Conservation (phyloP, 75 land plant species). For the Pinus tabuliformis region DNA sequence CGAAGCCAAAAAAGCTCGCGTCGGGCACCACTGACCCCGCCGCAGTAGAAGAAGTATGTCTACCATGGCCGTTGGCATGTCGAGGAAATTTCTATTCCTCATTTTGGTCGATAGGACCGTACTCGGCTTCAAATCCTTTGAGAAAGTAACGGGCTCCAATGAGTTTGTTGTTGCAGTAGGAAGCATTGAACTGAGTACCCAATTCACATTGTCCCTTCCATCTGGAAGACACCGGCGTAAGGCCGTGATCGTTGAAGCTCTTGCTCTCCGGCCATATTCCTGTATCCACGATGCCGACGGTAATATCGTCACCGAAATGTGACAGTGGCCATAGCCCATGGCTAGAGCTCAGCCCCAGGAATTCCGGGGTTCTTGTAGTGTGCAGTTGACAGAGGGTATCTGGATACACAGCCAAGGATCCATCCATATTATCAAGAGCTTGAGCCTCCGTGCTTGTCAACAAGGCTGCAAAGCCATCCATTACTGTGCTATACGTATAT, state of each 20-base stretch:
- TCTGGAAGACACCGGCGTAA: conserved; percentile 27
- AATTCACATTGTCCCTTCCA: conserved; percentile 53
- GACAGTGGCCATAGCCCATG: conserved; percentile 32
- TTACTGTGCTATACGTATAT: conserved; percentile 46
- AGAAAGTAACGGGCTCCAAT: conserved; percentile 68
- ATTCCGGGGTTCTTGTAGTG: conserved; percentile 65
- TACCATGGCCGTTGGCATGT: conserved; percentile 52
- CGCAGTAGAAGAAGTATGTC: conserved; percentile 53
- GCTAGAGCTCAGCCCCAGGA: conserved; percentile 36
- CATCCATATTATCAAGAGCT: conserved; percentile 17
- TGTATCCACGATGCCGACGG: conserved; percentile 26
- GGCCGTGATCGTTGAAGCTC: conserved; percentile 30
- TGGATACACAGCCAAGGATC: conserved; percentile 40
- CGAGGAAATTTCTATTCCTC: conserved; percentile 27
- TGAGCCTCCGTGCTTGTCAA: conserved; percentile 30
- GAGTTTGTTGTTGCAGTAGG: conserved; percentile 49
- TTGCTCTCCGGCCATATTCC: no score
- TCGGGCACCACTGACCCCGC: conserved; percentile 20
- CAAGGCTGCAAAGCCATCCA: conserved; percentile 64
- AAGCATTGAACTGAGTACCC: conserved; percentile 29
- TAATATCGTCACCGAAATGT: conserved; percentile 55
- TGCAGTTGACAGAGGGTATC: conserved; percentile 40
- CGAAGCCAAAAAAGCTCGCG: conserved; percentile 14
- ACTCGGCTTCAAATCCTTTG: conserved; percentile 34
- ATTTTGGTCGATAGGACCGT: conserved; percentile 4